Percentiles rank a stretch among this genome's conserved stretches.
Evolutionary conservation across 257 asterid genomes (phyloP).

Genomic region (Cordia subcordata): DNA sequence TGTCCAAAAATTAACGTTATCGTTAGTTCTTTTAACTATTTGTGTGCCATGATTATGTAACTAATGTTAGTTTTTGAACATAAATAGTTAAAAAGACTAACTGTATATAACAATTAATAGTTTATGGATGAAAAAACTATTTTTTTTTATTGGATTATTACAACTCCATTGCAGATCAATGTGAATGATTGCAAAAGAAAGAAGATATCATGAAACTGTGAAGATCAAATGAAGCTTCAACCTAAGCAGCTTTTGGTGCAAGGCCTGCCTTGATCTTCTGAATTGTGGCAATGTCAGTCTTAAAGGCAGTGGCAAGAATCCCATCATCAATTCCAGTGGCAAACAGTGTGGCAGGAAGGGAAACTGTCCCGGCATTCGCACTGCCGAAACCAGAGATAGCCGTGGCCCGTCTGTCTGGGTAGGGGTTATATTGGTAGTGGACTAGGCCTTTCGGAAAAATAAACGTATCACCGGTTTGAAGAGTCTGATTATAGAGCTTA

Average conservation of each 20-base stretch:
- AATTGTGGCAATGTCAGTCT: constrained; percentile 15
- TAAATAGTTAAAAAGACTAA: too few relatives aligned
- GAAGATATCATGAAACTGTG: not conserved
- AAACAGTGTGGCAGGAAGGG: constrained; percentile 18
- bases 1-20: too few relatives aligned
- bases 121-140: too few relatives aligned
- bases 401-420: constrained; percentile 2
- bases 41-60: too few relatives aligned
- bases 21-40: too few relatives aligned
- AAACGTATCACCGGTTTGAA: constrained; percentile 16
- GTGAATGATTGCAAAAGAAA: not conserved
- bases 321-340: constrained; percentile 17
- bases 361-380: constrained; percentile 21
- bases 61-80: too few relatives aligned
- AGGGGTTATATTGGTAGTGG: constrained; percentile 20
- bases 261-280: constrained; percentile 16
- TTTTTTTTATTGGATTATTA: too few relatives aligned
- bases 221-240: not conserved
- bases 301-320: constrained; percentile 21
- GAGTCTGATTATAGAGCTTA: constrained; percentile 19
- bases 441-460: constrained; percentile 25
- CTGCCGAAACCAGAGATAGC: constrained; percentile 27
- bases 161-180: not conserved
- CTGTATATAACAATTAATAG: too few relatives aligned
- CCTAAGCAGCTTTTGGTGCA: constrained; percentile 11